phyloP scores from a whole-genome alignment of 2,329 filamentous ascomycete species.

The Mycogone perniciosa region DNA sequence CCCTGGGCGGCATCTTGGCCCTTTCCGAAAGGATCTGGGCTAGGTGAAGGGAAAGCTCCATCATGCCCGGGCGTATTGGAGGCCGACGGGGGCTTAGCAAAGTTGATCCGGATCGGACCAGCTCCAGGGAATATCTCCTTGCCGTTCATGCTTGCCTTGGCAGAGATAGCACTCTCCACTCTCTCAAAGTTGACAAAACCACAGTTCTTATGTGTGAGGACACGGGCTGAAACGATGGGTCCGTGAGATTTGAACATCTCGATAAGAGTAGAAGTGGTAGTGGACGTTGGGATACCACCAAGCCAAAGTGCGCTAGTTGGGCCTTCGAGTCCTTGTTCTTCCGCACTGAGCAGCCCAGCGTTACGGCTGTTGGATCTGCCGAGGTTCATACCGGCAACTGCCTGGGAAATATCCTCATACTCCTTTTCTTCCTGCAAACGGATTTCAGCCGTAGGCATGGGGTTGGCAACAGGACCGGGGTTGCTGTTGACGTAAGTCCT shows the following conservation, averaged over 20 bases:
- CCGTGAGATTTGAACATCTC: constrained; percentile 96
- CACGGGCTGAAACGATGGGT: constrained; percentile 81
- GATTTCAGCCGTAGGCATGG: constrained; percentile 69
- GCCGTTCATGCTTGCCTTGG: constrained; percentile 81
- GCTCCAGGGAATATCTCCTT: constrained; percentile 98
- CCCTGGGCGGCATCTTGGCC: constrained; percentile 40
- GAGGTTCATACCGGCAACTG: constrained; percentile 74
- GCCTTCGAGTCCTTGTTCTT: constrained; percentile 77
- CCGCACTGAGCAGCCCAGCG: constrained; percentile 61
- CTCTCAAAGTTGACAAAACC: constrained; percentile 97
- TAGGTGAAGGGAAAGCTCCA: constrained; percentile 82
- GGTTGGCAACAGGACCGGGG: constrained; percentile 60
- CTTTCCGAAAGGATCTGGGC: constrained; percentile 74
- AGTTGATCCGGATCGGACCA: constrained; percentile 91
- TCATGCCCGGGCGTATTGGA: constrained; percentile 85
- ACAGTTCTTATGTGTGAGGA: constrained; percentile 97
- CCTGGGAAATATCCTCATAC: constrained; percentile 73
- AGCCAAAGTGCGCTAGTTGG: constrained; percentile 95
- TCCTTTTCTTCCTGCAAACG: constrained; percentile 68
- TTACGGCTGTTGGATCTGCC: constrained; percentile 59
- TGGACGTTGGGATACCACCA: constrained; percentile 93
- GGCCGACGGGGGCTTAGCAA: constrained; percentile 89
- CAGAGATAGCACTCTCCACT: constrained; percentile 82
- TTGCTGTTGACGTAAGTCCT: constrained; percentile 70
- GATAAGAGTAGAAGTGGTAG: constrained; percentile 87